Evolutionary conservation across 2,329 filamentous ascomycete species (phyloP).

Genomic region (Alternaria sp.): DNA sequence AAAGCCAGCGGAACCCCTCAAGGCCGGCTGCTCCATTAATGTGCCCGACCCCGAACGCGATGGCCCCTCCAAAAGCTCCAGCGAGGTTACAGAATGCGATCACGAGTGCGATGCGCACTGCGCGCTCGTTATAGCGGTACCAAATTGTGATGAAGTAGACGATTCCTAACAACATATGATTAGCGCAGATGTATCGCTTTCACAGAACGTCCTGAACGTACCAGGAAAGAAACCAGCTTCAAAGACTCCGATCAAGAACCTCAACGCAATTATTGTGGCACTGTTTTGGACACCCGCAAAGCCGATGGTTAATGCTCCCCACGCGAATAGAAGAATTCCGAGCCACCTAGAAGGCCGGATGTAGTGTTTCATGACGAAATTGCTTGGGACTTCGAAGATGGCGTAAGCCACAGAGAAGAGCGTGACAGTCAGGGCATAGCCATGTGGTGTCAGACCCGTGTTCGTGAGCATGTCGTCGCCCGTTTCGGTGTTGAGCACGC

Average conservation of each 20-base stretch:
- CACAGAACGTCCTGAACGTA: neutral
- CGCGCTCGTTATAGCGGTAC: conserved; percentile 64
- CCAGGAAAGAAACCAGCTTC: conserved; percentile 29
- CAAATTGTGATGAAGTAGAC: conserved; percentile 66
- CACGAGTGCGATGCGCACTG: conserved; percentile 62
- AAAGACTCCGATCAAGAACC: conserved; percentile 49
- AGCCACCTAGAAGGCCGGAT: conserved; percentile 48
- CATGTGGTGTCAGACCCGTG: conserved; percentile 63
- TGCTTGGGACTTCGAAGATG: conserved; percentile 62
- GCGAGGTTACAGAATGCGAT: conserved; percentile 54
- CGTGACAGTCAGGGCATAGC: conserved; percentile 59
- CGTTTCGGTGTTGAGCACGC: conserved; percentile 68
- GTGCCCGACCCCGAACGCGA: conserved; percentile 61
- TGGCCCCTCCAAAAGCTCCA: conserved; percentile 63
- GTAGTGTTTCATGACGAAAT: conserved; percentile 66
- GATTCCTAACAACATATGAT: conserved; percentile 14
- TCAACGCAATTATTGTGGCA: conserved; percentile 49
- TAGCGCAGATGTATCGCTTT: neutral
- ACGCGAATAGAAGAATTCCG: conserved; percentile 52
- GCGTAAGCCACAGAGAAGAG: conserved; percentile 37
- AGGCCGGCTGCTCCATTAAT: conserved; percentile 47
- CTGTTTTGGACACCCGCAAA: conserved; percentile 55
- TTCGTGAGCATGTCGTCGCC: conserved; percentile 69
- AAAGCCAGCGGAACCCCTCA: conserved; percentile 40
- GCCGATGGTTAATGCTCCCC: conserved; percentile 56